These are phyloP conservation scores for Oryza glumipatula DNA, from an alignment of 176 grass and related monocot species.

Conservation along the genomic window DNA sequence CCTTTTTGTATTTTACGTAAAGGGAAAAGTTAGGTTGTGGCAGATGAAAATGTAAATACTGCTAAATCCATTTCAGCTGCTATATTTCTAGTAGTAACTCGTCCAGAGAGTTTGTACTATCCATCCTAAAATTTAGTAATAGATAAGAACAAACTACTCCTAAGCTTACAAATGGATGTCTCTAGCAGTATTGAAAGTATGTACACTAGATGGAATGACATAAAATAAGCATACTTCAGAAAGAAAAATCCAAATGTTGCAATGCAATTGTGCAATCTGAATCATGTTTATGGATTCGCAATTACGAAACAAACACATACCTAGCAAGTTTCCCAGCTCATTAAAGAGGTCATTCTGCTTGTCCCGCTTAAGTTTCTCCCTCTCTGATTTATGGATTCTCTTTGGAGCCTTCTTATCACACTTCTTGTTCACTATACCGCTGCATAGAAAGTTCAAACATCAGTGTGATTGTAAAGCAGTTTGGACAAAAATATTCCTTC, in stretches of 20 bases:
- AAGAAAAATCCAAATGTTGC: not conserved
- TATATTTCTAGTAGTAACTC: not conserved
- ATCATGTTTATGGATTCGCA: slow-evolving; percentile 5
- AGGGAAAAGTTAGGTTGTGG: not conserved
- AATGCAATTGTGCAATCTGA: not conserved
- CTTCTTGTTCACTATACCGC: slow-evolving; percentile 49
- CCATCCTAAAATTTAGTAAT: not conserved
- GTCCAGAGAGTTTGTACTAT: not conserved
- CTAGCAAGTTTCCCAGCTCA: slow-evolving; percentile 68
- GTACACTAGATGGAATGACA: not conserved
- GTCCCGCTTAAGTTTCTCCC: slow-evolving; percentile 81
- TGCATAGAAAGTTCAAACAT: slow-evolving; percentile 28
- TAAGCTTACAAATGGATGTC: not conserved
- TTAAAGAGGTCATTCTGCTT: slow-evolving; percentile 78
- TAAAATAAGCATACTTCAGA: not conserved
- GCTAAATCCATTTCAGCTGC: not conserved
- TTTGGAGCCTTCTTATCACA: slow-evolving; percentile 68
- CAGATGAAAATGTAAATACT: slow-evolving; percentile 1
- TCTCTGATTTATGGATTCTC: slow-evolving; percentile 89
- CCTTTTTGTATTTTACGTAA: not conserved
- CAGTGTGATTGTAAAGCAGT: not conserved
- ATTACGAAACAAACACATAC: slow-evolving; percentile 39
- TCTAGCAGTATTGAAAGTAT: slow-evolving; percentile 3
- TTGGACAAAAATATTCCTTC: not conserved
- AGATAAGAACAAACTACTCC: not conserved